Base-by-base conservation (phyloP, 306 rosid genomes). In the Macrotyloma uniflorum region DNA sequence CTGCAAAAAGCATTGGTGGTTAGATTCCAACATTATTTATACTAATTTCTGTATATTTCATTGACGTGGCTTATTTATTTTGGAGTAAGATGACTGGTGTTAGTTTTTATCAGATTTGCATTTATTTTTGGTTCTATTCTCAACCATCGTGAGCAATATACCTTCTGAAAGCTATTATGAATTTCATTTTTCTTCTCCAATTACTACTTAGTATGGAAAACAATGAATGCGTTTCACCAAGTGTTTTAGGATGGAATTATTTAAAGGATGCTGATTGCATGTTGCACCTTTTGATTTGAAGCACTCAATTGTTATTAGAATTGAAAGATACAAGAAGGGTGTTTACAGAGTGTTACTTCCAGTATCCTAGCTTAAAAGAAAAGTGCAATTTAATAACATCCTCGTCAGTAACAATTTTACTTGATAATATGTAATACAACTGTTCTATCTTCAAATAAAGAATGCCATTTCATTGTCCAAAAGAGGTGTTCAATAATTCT, bases 1-100 rank as follows among this genome's bases (percentile, higher is more conserved):
- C 98, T 33, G 97, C 98, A 72, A 94, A 86, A 80, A 85, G 88
- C 79, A 87, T 91, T 67, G 98, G 96, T 36, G 98, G 98, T 93
- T 83, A 84, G 93, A 62, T 55, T 77, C 70, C 71, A 24, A 43
- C 66, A 4, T 67, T 82, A 67, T 85, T 20, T 74, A 50, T 72
- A 40, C 58, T 54, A 63, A 47, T 78, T 81, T 83, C 32, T 64
- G 49, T 64, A 32, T 47, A 55, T 22, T n/a, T 55, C 23, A 45
- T 55, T 75, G 55, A 72, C 65, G 6, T 53, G 51, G 58, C 71
- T 70, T 70, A 15, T 70, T 65, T 40, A 47, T 79, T 77, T 65
- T 76, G 33, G 63, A 24, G 70, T 80, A 51, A 74, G 55, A 79
- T 43, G 78, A 58, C 8, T 8, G 65, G 26, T 83, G n/a, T 58